phyloP scores from a whole-genome alignment of 2,329 filamentous ascomycete genomes.

The Phymatotrichopsis omnivora region DNA sequence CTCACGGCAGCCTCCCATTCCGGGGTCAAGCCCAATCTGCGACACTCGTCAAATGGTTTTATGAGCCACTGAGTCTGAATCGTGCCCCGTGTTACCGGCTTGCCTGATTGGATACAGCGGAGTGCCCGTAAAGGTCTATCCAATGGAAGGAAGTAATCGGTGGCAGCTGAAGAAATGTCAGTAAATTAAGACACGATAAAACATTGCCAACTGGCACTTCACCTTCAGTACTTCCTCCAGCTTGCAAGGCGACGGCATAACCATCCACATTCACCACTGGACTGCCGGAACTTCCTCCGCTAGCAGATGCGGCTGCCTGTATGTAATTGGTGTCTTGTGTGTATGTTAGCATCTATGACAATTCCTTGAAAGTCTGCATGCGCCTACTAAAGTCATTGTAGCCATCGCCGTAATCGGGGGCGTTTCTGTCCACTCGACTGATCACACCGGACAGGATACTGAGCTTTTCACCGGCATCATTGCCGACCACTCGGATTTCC shows the following conservation, averaged over 20 bases:
- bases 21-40: conserved; percentile 71
- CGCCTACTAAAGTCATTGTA: conserved; percentile 88
- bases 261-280: conserved; percentile 95
- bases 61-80: conserved; percentile 96
- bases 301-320: conserved; percentile 92
- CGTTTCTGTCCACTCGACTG: conserved; percentile 88
- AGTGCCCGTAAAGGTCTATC: conserved; percentile 83
- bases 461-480: conserved; percentile 96
- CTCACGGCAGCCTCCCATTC: conserved; percentile 81
- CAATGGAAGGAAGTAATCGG: conserved; percentile 91
- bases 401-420: conserved; percentile 92
- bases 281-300: conserved; percentile 94
- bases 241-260: conserved; percentile 82
- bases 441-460: conserved; percentile 97
- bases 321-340: conserved; percentile 72
- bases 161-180: conserved; percentile 53
- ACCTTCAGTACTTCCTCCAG: conserved; percentile 84
- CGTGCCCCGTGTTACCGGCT: conserved; percentile 76
- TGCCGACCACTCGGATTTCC: conserved; percentile 94
- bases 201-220: neutral
- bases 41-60: conserved; percentile 95
- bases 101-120: conserved; percentile 67
- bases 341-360: conserved; percentile 3
- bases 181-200: neutral
- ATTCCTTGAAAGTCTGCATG: neutral